Base-by-base conservation (phyloP, 129 eudicot species). In the Artemisia tridentata region DNA sequence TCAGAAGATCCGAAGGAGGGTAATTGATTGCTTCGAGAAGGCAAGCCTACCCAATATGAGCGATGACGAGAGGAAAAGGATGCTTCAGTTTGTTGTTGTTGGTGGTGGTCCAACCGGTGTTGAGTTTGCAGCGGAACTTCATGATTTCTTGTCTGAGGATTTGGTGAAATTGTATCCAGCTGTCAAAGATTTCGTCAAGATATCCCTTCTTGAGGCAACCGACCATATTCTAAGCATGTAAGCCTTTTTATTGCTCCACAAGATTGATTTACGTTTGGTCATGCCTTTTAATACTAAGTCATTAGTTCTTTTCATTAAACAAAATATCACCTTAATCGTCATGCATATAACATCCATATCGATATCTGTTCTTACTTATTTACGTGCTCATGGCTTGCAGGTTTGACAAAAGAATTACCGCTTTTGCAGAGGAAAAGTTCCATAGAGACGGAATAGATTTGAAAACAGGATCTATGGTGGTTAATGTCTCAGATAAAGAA, bases 91-190 rank as follows among this genome's bases (percentile, higher is more conserved):
- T 83, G 97, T 91, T 63, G 75, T 91, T 68, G 97, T 91, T 67
- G 97, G 97, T 72, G 97, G 97, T 25, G 97, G 97, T 21, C 97
- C 97, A 54, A 87, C 95, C 7, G 97, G 97, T 65, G 97, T 91
- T 29, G 97, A 91, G 84, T 91, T 91, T 81, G 95, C 97, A 9
- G 97, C 97, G 19, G 95, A 87, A 72, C 95, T 91, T 75, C 97
- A 91, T 74, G 97, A 91, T 78, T 91, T 79, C 72, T 82, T 91
- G 72, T 85, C 84, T 16, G 97, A 87, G 77, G 97, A 91, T 81
- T 64, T 91, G 64, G 86, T 85, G 34, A 91, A 80, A 72, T 55
- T 91, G 69, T 91, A 91, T 66, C 97, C 97, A 25, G 71, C 83
- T 25, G 88, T 82, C 19, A 91, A 87, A 81, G 85, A 85, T 73